These are phyloP conservation scores for Backusella sp. DNA, from an alignment of 192 early-diverging fungal species.

Conservation along the genomic window DNA sequence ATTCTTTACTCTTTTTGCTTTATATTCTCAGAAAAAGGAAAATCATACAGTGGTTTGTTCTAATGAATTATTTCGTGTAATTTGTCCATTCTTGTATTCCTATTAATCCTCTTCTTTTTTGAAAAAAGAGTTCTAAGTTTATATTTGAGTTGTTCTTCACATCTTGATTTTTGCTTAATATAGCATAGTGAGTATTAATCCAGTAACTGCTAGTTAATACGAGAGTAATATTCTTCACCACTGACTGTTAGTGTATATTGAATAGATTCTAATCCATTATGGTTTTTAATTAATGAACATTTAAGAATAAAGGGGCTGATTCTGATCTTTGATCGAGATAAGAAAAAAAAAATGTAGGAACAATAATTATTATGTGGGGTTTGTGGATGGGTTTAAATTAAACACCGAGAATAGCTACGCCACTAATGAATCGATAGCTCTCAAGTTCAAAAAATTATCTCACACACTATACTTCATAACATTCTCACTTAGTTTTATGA, in stretches of 20 bases:
- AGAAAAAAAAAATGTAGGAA: background rate
- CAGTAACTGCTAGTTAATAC: background rate
- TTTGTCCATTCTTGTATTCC: background rate
- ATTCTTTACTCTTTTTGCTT: background rate
- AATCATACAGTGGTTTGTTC: background rate
- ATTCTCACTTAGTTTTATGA: background rate
- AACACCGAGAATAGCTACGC: background rate
- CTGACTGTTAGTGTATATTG: too few relatives aligned
- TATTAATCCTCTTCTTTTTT: background rate
- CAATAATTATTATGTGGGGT: background rate
- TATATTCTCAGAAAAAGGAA: background rate
- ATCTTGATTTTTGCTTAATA: background rate
- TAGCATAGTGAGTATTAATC: background rate
- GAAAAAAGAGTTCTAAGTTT: background rate
- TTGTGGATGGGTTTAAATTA: background rate
- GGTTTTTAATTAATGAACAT: background rate
- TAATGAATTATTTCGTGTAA: background rate
- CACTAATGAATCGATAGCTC: background rate
- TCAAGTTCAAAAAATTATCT: background rate
- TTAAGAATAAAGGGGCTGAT: background rate
- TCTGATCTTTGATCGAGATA: background rate
- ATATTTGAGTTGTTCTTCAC: background rate
- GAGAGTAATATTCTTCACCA: background rate
- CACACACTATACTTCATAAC: background rate
- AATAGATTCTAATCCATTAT: too few relatives aligned